Evolutionary conservation across 768 basidiomycete genomes (phyloP).

Genomic region (Sutorius australiensis): DNA sequence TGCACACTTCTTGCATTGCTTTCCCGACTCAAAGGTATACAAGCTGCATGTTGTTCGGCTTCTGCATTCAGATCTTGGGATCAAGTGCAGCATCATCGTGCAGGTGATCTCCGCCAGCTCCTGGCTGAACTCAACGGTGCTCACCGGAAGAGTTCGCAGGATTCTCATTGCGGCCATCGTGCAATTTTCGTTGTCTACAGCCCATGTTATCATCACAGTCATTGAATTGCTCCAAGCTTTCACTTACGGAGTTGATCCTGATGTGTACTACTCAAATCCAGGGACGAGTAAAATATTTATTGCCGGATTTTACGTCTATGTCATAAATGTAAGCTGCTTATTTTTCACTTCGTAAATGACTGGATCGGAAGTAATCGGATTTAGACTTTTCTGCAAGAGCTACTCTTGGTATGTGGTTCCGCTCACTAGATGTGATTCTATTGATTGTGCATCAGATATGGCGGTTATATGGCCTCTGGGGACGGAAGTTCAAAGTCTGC

Average conservation of each 20-base stretch:
- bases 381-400: conserved; percentile 18
- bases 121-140: neutral
- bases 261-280: conserved; percentile 7
- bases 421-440: neutral
- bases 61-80: conserved; percentile 5
- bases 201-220: conserved; percentile 12
- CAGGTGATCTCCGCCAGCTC: conserved; percentile 1
- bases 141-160: neutral
- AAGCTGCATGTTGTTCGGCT: conserved; percentile 16
- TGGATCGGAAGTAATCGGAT: neutral
- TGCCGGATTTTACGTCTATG: conserved; percentile 16
- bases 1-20: neutral
- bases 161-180: conserved; percentile 12
- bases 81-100: neutral
- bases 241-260: neutral
- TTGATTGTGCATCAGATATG: conserved; percentile 16
- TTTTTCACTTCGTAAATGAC: neutral
- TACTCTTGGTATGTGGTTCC: conserved; percentile 9
- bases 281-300: conserved; percentile 7
- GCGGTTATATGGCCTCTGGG: conserved; percentile 21
- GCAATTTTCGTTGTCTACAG: conserved; percentile 15
- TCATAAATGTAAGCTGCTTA: conserved; percentile 15
- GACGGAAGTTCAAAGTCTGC: conserved; percentile 5
- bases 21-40: neutral
- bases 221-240: conserved; percentile 17